Evolutionary conservation across 129 eudicot genomes (phyloP).

Genomic region (Arctium lappa): DNA sequence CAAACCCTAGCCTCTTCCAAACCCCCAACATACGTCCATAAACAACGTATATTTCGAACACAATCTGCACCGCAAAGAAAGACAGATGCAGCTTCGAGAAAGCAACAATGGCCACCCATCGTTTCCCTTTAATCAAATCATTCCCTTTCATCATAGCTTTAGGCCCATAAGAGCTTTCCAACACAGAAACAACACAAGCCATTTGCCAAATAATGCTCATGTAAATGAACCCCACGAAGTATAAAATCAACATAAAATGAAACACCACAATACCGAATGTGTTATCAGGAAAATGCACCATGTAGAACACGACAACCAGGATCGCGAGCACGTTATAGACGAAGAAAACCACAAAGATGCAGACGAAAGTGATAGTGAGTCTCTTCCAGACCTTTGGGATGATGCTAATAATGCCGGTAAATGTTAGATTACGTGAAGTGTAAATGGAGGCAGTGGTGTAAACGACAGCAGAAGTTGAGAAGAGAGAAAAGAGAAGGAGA

Average conservation of each 20-base stretch:
- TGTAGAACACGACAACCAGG: background rate
- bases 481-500: constrained; percentile 46
- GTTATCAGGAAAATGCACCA: constrained; percentile 2
- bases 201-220: constrained; percentile 63
- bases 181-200: constrained; percentile 62
- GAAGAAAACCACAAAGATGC: constrained; percentile 33
- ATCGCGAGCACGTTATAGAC: constrained; percentile 35
- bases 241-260: constrained; percentile 16
- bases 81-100: constrained; percentile 28
- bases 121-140: constrained; percentile 56
- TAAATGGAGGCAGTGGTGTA: constrained; percentile 54
- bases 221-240: constrained; percentile 44
- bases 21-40: constrained; percentile 6
- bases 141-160: constrained; percentile 57
- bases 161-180: constrained; percentile 50
- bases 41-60: constrained; percentile 25
- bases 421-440: constrained; percentile 23
- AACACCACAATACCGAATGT: background rate
- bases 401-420: constrained; percentile 9
- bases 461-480: constrained; percentile 64
- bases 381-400: constrained; percentile 70
- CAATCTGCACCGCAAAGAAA: constrained; percentile 8
- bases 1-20: constrained; percentile 26
- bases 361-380: constrained; percentile 57
- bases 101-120: constrained; percentile 26